Evolutionary conservation across 805 yeast species (phyloP), one percentile per base, ranked within the genome.

Genomic region (Candida pseudofarinosa): DNA sequence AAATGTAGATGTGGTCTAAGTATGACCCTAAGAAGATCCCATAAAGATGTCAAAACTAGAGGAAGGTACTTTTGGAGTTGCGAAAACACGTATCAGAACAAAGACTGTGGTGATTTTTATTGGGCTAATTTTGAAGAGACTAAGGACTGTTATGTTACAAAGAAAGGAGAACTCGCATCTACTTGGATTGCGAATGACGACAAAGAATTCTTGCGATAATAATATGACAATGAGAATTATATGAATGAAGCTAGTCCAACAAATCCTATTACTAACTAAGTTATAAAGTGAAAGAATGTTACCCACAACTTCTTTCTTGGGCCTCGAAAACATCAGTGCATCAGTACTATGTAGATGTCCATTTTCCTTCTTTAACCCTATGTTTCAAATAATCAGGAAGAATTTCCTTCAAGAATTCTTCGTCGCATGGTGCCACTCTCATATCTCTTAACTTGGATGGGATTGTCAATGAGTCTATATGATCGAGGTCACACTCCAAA

Each of bases 51-150:
- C 1, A 53, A 59, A 10, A 63, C 64, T 8, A 62, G 79, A 43
- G 85, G 85, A 3, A 69, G 70, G 41, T 85, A 85, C 52, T 73
- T 81, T 17, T 85, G 91, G 90, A 67, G 71, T 50, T 85, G 93
- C 52, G 73, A 74, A 42, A 61, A 71, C 4, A 56, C 63, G 17
- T 77, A 75, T 49, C 56, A 53, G 37, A 69, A 67, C 34, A 62
- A 63, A 28, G 75, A 71, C 18, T 80, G 85, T 46, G 60, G 71
- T 1, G 70, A 75, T 1, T 72, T 74, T 38, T 63, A 71, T 43
- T 77, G 74, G 70, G 83, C 81, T 0, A 67, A 74, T 41, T 77
- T 78, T 44, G 40, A 35, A 4, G 55, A 62, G 14, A 49, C 45
- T 3, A 53, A 63, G 2, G 56, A 55, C n/a, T 56, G 63, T 32